Conservation (phyloP, 2,329 filamentous ascomycete species). For the Aspergillus proliferans region DNA sequence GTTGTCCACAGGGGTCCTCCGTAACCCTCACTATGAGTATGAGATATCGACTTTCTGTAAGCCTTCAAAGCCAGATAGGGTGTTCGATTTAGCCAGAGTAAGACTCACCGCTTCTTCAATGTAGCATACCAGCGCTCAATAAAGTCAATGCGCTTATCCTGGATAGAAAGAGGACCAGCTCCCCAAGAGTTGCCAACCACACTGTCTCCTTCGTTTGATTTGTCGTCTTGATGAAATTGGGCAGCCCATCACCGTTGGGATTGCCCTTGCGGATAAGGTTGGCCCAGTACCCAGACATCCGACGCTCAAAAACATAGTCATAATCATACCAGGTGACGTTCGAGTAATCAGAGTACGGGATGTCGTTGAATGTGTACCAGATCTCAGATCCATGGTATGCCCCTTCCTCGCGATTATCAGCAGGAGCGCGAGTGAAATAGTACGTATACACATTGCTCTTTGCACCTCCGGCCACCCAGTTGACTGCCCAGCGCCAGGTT, state of each 20-base stretch:
- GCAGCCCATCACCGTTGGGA: slow-evolving; percentile 28
- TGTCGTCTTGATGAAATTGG: background rate
- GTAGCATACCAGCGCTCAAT: background rate
- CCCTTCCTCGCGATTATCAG: slow-evolving; percentile 13
- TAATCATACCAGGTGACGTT: slow-evolving; percentile 20
- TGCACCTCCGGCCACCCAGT: slow-evolving; percentile 19
- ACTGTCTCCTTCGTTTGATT: background rate
- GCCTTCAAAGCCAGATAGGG: too few species aligned
- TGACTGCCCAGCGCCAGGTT: slow-evolving; percentile 20
- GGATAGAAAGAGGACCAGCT: background rate
- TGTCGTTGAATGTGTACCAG: slow-evolving; percentile 28
- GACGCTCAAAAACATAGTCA: slow-evolving; percentile 21
- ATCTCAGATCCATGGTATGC: slow-evolving; percentile 27
- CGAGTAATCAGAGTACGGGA: slow-evolving; percentile 18
- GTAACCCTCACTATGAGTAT: too few species aligned
- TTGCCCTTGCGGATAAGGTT: slow-evolving; percentile 27
- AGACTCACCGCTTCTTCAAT: background rate
- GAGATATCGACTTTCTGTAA: too few species aligned
- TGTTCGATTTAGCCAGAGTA: too few species aligned
- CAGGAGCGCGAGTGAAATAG: slow-evolving; percentile 24
- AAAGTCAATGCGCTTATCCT: background rate
- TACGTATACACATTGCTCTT: slow-evolving; percentile 23
- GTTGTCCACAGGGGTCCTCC: too few species aligned
- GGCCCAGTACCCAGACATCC: slow-evolving; percentile 25
- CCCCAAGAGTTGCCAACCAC: background rate